These are phyloP conservation scores for Mucor piriformis DNA, from an alignment of 371 early-diverging fungal species.

Conservation along the genomic window DNA sequence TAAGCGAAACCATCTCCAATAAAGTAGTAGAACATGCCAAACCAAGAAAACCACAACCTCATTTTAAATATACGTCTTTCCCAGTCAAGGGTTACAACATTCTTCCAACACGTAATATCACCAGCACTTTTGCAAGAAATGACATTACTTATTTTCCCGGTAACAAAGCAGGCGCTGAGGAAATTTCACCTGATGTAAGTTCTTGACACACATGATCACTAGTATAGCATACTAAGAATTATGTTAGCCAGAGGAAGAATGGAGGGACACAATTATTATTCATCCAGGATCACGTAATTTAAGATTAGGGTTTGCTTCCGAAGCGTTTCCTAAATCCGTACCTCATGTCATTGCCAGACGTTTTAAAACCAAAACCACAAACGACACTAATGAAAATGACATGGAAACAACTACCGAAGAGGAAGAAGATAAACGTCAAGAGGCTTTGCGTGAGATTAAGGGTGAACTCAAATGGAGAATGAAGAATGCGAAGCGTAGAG, in stretches of 20 bases:
- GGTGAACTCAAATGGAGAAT: constrained; percentile 73
- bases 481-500: constrained; percentile 79
- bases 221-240: background rate
- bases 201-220: background rate
- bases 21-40: background rate
- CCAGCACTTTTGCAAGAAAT: constrained; percentile 40
- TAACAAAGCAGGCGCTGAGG: constrained; percentile 39
- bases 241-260: constrained; percentile 48
- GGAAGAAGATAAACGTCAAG: constrained; percentile 26
- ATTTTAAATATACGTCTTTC: constrained; percentile 52
- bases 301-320: constrained; percentile 79
- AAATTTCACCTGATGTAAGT: constrained; percentile 46
- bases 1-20: background rate
- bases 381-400: background rate
- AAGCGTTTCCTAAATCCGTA: constrained; percentile 76
- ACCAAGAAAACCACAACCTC: constrained; percentile 27
- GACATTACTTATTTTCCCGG: constrained; percentile 47
- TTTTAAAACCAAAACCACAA: constrained; percentile 12
- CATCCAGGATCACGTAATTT: constrained; percentile 87
- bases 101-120: constrained; percentile 54
- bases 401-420: constrained; percentile 1
- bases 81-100: constrained; percentile 53
- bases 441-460: constrained; percentile 54
- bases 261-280: constrained; percentile 73
- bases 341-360: constrained; percentile 84